A percentile compares a stretch with the other conserved stretches of the same genome.
Evolutionary conservation across 306 rosid species (phyloP).

Genomic region (Carpinus fangiana): DNA sequence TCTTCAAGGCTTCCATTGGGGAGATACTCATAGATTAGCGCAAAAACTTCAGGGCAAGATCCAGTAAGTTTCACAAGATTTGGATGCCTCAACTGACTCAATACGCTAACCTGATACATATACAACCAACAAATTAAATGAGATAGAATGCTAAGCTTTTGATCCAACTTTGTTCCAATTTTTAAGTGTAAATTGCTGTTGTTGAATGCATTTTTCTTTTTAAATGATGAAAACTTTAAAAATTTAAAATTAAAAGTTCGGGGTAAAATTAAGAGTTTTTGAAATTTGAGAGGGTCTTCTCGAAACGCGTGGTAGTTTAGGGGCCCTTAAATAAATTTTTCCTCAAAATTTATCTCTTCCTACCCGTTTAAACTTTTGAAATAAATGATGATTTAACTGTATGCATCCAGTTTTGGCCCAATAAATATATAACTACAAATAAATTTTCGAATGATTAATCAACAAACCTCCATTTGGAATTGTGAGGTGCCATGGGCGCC

Average conservation of each 20-base stretch:
- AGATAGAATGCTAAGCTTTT: not conserved
- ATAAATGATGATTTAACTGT: no score
- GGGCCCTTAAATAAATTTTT: no score
- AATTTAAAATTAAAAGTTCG: no score
- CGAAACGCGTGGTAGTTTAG: no score
- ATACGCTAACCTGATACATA: conserved; percentile 42
- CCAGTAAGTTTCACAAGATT: conserved; percentile 56
- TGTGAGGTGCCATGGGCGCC: conserved; percentile 72
- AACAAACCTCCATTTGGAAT: conserved; percentile 54
- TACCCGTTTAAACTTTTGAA: no score
- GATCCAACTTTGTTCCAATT: not conserved
- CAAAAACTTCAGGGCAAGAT: conserved; percentile 48
- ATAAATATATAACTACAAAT: not conserved
- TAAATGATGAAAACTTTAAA: conserved; percentile 36
- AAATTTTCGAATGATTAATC: not conserved
- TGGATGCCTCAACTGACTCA: conserved; percentile 50
- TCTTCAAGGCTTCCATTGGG: conserved; percentile 64
- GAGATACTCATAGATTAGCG: conserved; percentile 50
- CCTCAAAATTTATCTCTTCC: no score
- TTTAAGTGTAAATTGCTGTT: not conserved
- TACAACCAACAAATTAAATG: not conserved
- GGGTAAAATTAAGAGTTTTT: no score
- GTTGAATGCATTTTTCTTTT: conserved; percentile 36
- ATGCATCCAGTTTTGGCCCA: no score
- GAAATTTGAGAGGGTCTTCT: no score